Base-by-base conservation (phyloP, 805 yeast genomes). In the Sugiyamaella lignohabitans region DNA sequence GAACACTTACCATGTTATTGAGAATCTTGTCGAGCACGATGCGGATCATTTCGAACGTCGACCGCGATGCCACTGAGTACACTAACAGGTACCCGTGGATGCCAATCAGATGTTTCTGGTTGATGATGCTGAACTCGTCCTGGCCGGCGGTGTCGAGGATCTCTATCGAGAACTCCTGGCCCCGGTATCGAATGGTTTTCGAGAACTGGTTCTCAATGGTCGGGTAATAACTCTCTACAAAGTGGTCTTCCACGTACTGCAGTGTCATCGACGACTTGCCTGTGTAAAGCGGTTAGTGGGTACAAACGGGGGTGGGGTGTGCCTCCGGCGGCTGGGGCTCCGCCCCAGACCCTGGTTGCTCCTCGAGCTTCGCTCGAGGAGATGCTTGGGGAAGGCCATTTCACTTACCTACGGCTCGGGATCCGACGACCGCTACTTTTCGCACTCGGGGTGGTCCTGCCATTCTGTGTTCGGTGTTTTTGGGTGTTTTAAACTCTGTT, bases 121-220 rank as follows among this genome's bases (percentile, higher is more conserved):
- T 80, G 65, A 84, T 73, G 46, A 82, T 74, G 27, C 84, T 75
- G 59, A 79, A 82, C 65, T 84, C 89, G 63, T 84, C 91, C 64
- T 84, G 91, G 1, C 94, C 94, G 1, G 91, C 89, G 0, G 93
- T 84, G 59, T 84, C 94, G 53, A 84, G 67, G 45, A 84, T 80
- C 60, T 84, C 91, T 24, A 84, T 74, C 38, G 79, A 78, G 57
- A 80, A 84, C 34, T 79, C 79, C 53, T 77, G 78, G 49, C 78
- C 79, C 46, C 79, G 76, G 59, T 79, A 74, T 36, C 65, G 70
- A 54, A 83, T 70, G 32, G 71, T 67, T 59, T 81, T 82, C 58
- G 76, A 71, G 61, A 81, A 81, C 59, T 82, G 86, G 62, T 82
- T 83, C 57, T 82, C 88, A 49, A 82, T 81, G 3, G 93, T 84